These are phyloP conservation scores for Xerocomus spinulosus DNA, from an alignment of 768 basidiomycete genomes.

Conservation along the genomic window DNA sequence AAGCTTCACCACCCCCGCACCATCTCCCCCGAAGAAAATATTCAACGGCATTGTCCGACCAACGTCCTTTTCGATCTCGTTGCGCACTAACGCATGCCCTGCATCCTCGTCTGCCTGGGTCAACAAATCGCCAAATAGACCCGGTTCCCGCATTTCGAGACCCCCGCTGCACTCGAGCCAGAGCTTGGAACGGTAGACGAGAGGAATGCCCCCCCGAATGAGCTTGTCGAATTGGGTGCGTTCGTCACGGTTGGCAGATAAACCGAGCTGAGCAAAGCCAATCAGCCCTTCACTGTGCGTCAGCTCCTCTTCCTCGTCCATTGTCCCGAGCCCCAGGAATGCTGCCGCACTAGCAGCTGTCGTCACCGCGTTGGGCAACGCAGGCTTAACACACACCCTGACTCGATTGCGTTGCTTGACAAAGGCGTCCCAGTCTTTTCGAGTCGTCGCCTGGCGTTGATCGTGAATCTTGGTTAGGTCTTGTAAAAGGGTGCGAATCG, in stretches of 20 bases:
- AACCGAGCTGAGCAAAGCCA: conserved; percentile 85
- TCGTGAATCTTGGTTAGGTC: conserved; percentile 83
- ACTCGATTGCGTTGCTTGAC: conserved; percentile 62
- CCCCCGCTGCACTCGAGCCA: conserved; percentile 95
- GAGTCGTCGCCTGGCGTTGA: conserved; percentile 58
- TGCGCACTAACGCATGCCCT: conserved; percentile 45
- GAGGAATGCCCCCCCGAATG: conserved; percentile 81
- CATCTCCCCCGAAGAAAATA: conserved; percentile 96
- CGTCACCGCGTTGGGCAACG: conserved; percentile 13
- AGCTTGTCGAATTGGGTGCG: conserved; percentile 75
- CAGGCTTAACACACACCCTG: conserved; percentile 28
- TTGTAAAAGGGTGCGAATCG: conserved; percentile 66
- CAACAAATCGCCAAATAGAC: conserved; percentile 83
- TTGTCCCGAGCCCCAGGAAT: conserved; percentile 62
- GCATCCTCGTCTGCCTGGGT: conserved; percentile 42
- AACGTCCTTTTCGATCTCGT: conserved; percentile 96
- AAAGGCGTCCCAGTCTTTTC: conserved; percentile 87
- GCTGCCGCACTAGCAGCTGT: conserved; percentile 50
- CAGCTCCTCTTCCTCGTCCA: conserved; percentile 67
- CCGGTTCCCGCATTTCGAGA: conserved; percentile 88
- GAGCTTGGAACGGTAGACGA: conserved; percentile 80
- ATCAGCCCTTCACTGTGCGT: conserved; percentile 81
- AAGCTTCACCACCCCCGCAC: conserved; percentile 88
- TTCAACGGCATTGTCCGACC: conserved; percentile 90
- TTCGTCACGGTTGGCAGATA: conserved; percentile 65